Evolutionary conservation across 2,329 filamentous ascomycete species (phyloP).

Genomic region (Exophiala lecanii-corni): DNA sequence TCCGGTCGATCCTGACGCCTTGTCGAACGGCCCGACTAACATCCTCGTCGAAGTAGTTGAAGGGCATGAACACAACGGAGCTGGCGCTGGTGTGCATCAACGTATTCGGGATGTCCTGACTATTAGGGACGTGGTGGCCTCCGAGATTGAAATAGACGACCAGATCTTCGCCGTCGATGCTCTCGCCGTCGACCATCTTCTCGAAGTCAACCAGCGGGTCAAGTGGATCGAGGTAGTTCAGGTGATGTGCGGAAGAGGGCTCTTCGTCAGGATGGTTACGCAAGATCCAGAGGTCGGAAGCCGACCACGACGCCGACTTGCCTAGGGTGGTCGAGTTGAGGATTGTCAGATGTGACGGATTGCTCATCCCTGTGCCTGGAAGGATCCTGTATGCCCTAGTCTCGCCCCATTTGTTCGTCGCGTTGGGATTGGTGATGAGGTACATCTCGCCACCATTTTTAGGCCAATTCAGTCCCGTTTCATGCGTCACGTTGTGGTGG

Average conservation of each 20-base stretch:
- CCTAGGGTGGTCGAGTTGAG: constrained; percentile 19
- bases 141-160: constrained; percentile 51
- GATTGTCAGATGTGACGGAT: constrained; percentile 22
- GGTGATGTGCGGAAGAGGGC: constrained; percentile 11
- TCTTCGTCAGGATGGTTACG: constrained; percentile 18
- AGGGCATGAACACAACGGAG: constrained; percentile 21
- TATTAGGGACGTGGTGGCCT: constrained; percentile 47
- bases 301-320: constrained; percentile 17
- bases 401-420: constrained; percentile 38
- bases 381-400: constrained; percentile 38
- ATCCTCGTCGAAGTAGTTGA: constrained; percentile 22
- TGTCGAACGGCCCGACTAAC: constrained; percentile 8
- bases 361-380: constrained; percentile 34
- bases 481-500: constrained; percentile 15
- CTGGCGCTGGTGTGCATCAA: constrained; percentile 26
- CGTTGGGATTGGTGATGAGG: constrained; percentile 35
- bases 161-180: constrained; percentile 27
- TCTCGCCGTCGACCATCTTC: constrained; percentile 15
- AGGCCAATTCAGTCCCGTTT: constrained; percentile 33
- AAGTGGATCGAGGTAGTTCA: constrained; percentile 16
- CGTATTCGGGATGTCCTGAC: constrained; percentile 36
- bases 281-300: constrained; percentile 16
- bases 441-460: constrained; percentile 36
- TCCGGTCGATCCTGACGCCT: constrained; percentile 17
- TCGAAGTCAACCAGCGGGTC: constrained; percentile 16